Conservation (phyloP, 768 basidiomycete species). For the Amanita rubescens region DNA sequence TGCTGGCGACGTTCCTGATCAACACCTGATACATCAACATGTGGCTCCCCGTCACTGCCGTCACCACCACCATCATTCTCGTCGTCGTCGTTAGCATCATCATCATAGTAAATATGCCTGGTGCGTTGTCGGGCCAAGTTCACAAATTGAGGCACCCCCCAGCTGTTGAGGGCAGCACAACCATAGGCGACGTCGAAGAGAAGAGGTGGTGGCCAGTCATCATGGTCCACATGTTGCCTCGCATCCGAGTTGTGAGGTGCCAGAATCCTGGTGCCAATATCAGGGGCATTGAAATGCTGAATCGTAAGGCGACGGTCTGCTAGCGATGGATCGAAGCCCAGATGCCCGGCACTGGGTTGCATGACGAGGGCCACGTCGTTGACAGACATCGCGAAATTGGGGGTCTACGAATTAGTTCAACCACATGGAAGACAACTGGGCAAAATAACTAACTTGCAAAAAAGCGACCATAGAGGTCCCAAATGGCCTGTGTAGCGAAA, state of each 20-base stretch:
- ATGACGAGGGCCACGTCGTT: slow-evolving; percentile 13
- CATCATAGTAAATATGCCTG: slow-evolving; percentile 11
- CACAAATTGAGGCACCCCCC: slow-evolving; percentile 13
- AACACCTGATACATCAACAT: too few relatives aligned
- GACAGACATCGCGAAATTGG: slow-evolving; percentile 15
- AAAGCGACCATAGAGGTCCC: slow-evolving; percentile 14
- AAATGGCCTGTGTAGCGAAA: slow-evolving; percentile 9
- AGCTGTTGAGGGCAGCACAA: slow-evolving; percentile 15
- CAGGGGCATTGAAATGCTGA: slow-evolving; percentile 10
- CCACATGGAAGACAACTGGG: slow-evolving; percentile 5
- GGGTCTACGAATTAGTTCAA: slow-evolving; percentile 13
- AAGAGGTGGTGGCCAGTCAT: slow-evolving; percentile 13
- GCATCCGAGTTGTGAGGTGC: slow-evolving; percentile 16
- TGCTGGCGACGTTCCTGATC: slow-evolving; percentile 9
- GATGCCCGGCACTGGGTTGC: slow-evolving; percentile 9
- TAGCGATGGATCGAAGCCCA: slow-evolving; percentile 4
- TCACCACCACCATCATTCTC: too few relatives aligned
- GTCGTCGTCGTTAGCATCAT: too few relatives aligned
- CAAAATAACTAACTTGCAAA: slow-evolving; percentile 16
- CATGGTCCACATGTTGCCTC: slow-evolving; percentile 7
- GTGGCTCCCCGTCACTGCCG: too few relatives aligned
- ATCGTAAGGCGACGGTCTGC: background rate
- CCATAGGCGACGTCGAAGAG: slow-evolving; percentile 15
- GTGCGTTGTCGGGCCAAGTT: slow-evolving; percentile 10
- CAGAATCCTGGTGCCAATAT: slow-evolving; percentile 1